Conservation (phyloP, 2,329 filamentous ascomycete species). For the Didymellaceae sp. region DNA sequence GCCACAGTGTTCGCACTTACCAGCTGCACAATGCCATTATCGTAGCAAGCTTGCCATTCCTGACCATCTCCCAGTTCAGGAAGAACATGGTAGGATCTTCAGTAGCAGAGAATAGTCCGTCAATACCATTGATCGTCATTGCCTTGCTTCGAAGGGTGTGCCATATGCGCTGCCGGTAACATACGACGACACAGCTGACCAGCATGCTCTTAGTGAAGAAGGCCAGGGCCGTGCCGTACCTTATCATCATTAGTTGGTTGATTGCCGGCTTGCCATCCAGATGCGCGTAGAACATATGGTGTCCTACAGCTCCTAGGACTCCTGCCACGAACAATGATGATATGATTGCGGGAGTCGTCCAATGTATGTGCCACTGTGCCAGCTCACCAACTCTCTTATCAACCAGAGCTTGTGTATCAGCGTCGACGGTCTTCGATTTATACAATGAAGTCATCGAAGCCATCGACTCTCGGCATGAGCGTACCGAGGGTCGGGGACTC, state of each 20-base stretch:
- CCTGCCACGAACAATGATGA: constrained; percentile 39
- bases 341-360: constrained; percentile 42
- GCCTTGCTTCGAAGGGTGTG: constrained; percentile 45
- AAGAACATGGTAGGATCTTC: constrained; percentile 46
- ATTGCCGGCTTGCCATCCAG: constrained; percentile 40
- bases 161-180: constrained; percentile 49
- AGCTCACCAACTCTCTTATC: constrained; percentile 42
- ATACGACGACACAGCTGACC: constrained; percentile 43
- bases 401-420: constrained; percentile 41
- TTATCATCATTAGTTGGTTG: constrained; percentile 43
- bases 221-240: constrained; percentile 47
- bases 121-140: constrained; percentile 48
- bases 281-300: constrained; percentile 44
- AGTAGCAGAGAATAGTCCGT: constrained; percentile 46
- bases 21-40: constrained; percentile 45
- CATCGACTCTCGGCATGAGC: constrained; percentile 30
- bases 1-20: constrained; percentile 24
- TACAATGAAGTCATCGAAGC: constrained; percentile 33
- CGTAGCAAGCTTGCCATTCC: constrained; percentile 46
- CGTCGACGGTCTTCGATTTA: constrained; percentile 37
- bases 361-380: constrained; percentile 47
- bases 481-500: constrained; percentile 22
- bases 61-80: constrained; percentile 45
- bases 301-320: constrained; percentile 40
- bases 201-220: constrained; percentile 49